These are phyloP conservation scores for Trichoderma sp. DNA, from an alignment of 2,329 filamentous ascomycete genomes.

Conservation along the genomic window DNA sequence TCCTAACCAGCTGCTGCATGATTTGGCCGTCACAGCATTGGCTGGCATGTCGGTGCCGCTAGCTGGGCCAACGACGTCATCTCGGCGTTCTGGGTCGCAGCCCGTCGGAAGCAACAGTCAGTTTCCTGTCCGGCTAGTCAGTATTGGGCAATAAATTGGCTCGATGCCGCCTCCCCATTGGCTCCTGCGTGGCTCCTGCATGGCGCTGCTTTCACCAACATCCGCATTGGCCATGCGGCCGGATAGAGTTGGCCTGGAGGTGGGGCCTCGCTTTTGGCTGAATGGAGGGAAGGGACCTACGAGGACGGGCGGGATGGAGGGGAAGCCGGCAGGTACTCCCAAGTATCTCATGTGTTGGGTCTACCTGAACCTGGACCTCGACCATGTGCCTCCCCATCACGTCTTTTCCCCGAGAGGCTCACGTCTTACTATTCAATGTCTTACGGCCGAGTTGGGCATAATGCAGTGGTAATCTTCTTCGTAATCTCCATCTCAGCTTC, in stretches of 20 bases:
- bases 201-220: constrained; percentile 1
- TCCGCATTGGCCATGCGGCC: constrained; percentile 15
- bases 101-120: constrained; percentile 13
- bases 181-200: not conserved
- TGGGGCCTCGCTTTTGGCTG: constrained; percentile 14
- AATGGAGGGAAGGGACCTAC: constrained; percentile 10
- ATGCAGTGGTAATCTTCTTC: not conserved
- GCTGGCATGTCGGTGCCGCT: constrained; percentile 14
- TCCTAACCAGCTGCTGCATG: not conserved
- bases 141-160: constrained; percentile 8
- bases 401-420: constrained; percentile 4
- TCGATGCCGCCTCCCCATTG: not conserved
- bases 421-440: not conserved
- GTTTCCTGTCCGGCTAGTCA: not conserved
- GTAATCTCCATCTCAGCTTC: not conserved
- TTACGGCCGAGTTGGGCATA: not conserved
- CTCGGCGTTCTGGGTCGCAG: constrained; percentile 2
- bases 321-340: not conserved
- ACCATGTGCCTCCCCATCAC: not conserved
- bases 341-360: constrained; percentile 1
- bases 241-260: constrained; percentile 18
- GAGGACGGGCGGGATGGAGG: not conserved
- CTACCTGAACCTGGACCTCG: not conserved
- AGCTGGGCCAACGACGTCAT: constrained; percentile 15
- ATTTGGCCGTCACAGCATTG: constrained; percentile 9